These are phyloP conservation scores for Fusarium tjaetaba DNA, from an alignment of 2,329 filamentous ascomycete genomes.

Conservation along the genomic window DNA sequence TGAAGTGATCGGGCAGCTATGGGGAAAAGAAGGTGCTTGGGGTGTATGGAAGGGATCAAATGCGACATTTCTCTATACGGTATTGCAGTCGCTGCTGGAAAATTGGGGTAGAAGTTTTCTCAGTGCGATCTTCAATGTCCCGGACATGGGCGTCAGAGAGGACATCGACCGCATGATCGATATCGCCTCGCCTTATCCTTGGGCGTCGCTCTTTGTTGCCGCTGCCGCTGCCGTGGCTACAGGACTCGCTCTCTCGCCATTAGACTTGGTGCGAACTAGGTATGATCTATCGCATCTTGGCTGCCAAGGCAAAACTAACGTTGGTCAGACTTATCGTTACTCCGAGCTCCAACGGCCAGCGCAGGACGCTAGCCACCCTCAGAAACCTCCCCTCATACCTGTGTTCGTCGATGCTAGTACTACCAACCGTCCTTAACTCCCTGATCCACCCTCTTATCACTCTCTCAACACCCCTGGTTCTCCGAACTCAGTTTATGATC, in stretches of 20 bases:
- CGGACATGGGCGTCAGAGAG: constrained; percentile 80
- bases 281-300: constrained; percentile 38
- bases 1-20: constrained; percentile 87
- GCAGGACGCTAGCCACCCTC: constrained; percentile 81
- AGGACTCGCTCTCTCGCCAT: constrained; percentile 82
- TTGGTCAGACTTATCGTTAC: constrained; percentile 80
- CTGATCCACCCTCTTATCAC: constrained; percentile 85
- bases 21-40: constrained; percentile 88
- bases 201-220: constrained; percentile 80
- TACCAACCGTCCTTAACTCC: constrained; percentile 89
- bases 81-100: constrained; percentile 86
- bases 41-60: constrained; percentile 97
- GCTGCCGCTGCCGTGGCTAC: constrained; percentile 74
- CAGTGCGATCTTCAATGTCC: constrained; percentile 89
- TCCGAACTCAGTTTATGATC: constrained; percentile 85
- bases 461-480: constrained; percentile 82
- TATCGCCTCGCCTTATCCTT: constrained; percentile 81
- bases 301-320: constrained; percentile 42
- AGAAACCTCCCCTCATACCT: constrained; percentile 81
- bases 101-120: constrained; percentile 91
- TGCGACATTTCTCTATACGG: constrained; percentile 88
- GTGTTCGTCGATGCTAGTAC: constrained; percentile 74
- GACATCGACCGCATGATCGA: constrained; percentile 79
- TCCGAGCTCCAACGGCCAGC: constrained; percentile 76
- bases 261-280: constrained; percentile 88